Evolutionary conservation across 257 asterid species (phyloP), one percentile per base, ranked within the genome.

Genomic region (Leptodermis oblonga): DNA sequence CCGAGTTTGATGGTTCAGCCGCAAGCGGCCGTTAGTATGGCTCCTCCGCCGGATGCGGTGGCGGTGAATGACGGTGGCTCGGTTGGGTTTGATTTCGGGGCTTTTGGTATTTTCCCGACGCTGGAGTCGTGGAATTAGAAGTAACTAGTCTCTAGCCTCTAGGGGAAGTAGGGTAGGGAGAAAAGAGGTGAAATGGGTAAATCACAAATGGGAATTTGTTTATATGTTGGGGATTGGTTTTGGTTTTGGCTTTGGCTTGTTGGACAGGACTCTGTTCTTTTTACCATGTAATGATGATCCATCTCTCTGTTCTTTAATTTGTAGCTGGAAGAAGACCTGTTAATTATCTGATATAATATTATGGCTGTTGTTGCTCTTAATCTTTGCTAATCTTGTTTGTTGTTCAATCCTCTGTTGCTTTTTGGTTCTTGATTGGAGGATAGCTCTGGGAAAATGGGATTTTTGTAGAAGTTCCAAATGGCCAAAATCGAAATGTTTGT

Each of bases 101-200:
- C 87, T 0, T 77, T 72, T 45, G 87, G 85, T 73, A 81, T 80
- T 83, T 93, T 88, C 77, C 99, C 99, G 20, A 93, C 97, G 25
- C 93, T 92, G 4, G 97, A 92, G 81, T 93, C 97, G 5, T 92
- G 92, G 97, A 84, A 83, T 65, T 82, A 80, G 34, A 67, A 77
- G 82, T 83, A 82, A 23, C n/a, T n/a, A n/a, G n/a, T n/a, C n/a
- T 77, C 78, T 84, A 77, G 83, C 11, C 20, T 3, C 23, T 17
- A 7, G 28, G 22, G 22, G 63, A 52, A 28, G 54, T 52, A 63
- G 54, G 25, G 22, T 9, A 10, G 18, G 28, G 52, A 33, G 17
- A 20, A 43, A 43, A 43, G 74, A 68, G 69, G 68, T 46, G 55
- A 70, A 70, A 33, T n/a, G 42, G 74, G 68, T 2, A 70, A 31